Percentiles rank a stretch among this genome's conserved stretches.
Evolutionary conservation across 2,329 filamentous ascomycete species (phyloP).

Genomic region (Cordyceps tenuipes): DNA sequence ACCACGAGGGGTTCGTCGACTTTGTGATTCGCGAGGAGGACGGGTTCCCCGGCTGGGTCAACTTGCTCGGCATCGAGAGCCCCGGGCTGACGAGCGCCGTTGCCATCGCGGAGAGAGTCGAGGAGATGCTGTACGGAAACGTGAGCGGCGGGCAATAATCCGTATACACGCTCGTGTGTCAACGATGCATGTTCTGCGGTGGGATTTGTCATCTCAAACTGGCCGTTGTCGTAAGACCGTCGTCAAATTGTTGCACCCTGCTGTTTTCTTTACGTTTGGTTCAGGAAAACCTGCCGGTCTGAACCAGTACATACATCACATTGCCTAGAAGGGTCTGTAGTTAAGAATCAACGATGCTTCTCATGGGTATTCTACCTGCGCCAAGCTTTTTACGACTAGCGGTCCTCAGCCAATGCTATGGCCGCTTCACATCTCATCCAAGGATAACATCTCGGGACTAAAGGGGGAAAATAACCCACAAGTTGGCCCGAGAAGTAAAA

Average conservation of each 20-base stretch:
- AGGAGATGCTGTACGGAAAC: slow-evolving; percentile 37
- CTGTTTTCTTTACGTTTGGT: neutral
- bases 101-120: slow-evolving; percentile 75
- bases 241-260: neutral
- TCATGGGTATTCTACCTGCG: slow-evolving; percentile 9
- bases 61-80: slow-evolving; percentile 87
- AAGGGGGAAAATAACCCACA: neutral
- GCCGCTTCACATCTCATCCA: neutral
- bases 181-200: too few species aligned
- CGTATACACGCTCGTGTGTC: neutral
- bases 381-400: neutral
- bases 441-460: neutral
- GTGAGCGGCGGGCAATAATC: neutral
- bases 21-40: slow-evolving; percentile 74
- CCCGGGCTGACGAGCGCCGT: slow-evolving; percentile 81
- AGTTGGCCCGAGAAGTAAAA: neutral
- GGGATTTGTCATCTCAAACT: too few species aligned
- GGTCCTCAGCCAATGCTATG: neutral
- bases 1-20: slow-evolving; percentile 67
- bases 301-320: neutral
- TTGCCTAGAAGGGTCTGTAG: slow-evolving; percentile 1
- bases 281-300: neutral
- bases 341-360: slow-evolving; percentile 1
- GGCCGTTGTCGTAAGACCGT: too few species aligned
- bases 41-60: slow-evolving; percentile 75